Conservation (phyloP, 108 stramenopile genomes). For the Skeletonema grethae region DNA sequence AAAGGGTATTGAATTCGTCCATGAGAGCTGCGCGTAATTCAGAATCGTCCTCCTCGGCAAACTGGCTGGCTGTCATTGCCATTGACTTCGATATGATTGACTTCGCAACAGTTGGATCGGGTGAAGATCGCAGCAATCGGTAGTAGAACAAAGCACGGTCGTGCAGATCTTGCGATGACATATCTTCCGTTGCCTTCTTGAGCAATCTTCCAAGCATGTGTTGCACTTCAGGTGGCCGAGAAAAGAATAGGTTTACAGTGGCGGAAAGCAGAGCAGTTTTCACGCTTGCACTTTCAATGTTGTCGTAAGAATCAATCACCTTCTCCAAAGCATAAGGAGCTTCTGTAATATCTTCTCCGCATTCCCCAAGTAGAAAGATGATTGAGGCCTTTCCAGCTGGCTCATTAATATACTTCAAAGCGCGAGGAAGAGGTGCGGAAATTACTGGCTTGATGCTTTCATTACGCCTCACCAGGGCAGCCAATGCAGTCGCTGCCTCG, state of each 20-base stretch:
- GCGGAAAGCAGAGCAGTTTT: conserved; percentile 92
- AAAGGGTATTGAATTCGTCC: conserved; percentile 95
- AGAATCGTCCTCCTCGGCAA: conserved; percentile 85
- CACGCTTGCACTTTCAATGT: conserved; percentile 61
- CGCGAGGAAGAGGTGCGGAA: conserved; percentile 84
- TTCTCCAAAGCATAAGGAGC: conserved; percentile 98
- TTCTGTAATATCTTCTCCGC: conserved; percentile 87
- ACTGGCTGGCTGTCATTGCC: conserved; percentile 54
- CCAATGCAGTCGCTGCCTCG: conserved; percentile 85
- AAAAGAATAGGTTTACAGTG: conserved; percentile 95
- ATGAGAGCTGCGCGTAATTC: conserved; percentile 78
- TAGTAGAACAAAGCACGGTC: conserved; percentile 98
- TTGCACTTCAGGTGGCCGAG: conserved; percentile 97
- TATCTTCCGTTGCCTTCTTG: conserved; percentile 90
- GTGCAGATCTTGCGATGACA: conserved; percentile 92
- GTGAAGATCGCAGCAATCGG: conserved; percentile 82
- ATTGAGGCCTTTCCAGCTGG: conserved; percentile 91
- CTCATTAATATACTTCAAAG: conserved; percentile 77
- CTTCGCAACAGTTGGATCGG: conserved; percentile 78
- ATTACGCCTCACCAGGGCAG: conserved; percentile 83
- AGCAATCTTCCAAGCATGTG: conserved; percentile 95
- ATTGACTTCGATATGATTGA: conserved; percentile 67
- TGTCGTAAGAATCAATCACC: conserved; percentile 82
- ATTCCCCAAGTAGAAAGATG: conserved; percentile 97
- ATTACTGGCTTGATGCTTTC: conserved; percentile 72